These are phyloP conservation scores for Dioscorea cayenensis DNA, from an alignment of 116 monocot species.

Conservation along the genomic window DNA sequence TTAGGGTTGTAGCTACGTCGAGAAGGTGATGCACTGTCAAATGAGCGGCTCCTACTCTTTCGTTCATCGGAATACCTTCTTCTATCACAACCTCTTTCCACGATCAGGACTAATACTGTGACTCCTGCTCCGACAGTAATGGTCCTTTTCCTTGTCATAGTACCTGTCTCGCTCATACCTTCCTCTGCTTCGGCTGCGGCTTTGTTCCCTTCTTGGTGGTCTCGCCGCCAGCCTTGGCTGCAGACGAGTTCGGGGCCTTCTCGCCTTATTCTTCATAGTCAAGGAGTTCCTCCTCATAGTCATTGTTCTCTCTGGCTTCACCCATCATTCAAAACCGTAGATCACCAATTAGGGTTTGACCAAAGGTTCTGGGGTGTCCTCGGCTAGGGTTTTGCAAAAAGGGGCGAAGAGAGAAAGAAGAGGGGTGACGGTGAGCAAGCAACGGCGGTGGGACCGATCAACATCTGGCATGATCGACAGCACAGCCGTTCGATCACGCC, in stretches of 20 bases:
- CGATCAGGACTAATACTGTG: slow-evolving; percentile 62
- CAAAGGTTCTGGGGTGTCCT: neutral
- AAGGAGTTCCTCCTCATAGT: slow-evolving; percentile 94
- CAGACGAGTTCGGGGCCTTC: slow-evolving; percentile 63
- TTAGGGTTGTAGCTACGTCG: slow-evolving; percentile 41
- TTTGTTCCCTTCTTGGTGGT: slow-evolving; percentile 73
- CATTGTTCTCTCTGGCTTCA: slow-evolving; percentile 75
- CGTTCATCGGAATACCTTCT: slow-evolving; percentile 31
- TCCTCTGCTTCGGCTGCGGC: slow-evolving; percentile 50
- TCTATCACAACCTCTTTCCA: slow-evolving; percentile 37
- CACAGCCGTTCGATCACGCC: too few relatives aligned
- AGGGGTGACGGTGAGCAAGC: too few relatives aligned
- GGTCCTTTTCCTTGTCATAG: slow-evolving; percentile 40
- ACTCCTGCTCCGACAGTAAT: slow-evolving; percentile 44
- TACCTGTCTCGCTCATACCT: slow-evolving; percentile 49
- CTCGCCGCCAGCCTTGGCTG: slow-evolving; percentile 52
- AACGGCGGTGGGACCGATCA: too few relatives aligned
- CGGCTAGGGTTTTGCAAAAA: too few relatives aligned
- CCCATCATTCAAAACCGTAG: slow-evolving; percentile 33
- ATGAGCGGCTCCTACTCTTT: slow-evolving; percentile 49
- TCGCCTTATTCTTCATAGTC: slow-evolving; percentile 94
- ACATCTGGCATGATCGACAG: too few relatives aligned
- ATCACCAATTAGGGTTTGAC: neutral
- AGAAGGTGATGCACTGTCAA: slow-evolving; percentile 52
- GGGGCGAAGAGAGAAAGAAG: too few relatives aligned